Conservation (phyloP, 2,329 filamentous ascomycete genomes). For the Colletotrichum echinochloae region DNA sequence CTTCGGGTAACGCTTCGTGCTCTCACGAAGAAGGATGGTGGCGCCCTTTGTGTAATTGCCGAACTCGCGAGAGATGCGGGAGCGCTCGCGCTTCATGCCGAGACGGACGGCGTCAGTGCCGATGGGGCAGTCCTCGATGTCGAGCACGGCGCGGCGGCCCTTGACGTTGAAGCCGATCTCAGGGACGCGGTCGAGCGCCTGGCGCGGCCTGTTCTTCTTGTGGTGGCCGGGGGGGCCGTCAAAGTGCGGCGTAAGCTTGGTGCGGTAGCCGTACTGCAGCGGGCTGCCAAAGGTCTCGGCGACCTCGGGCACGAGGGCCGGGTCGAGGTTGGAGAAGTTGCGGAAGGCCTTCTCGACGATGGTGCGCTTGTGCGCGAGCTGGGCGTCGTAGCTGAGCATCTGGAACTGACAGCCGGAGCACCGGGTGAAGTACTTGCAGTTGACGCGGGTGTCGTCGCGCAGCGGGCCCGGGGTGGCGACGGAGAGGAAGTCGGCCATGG, state of each 20-base stretch:
- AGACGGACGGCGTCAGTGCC: conserved; percentile 86
- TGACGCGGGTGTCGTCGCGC: conserved; percentile 81
- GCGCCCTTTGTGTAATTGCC: conserved; percentile 82
- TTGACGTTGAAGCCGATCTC: conserved; percentile 93
- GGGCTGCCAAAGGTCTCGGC: conserved; percentile 91
- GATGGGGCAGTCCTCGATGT: conserved; percentile 98
- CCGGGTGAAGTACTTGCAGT: conserved; percentile 86
- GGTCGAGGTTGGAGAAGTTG: conserved; percentile 88
- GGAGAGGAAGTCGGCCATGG: conserved; percentile 84
- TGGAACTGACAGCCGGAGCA: conserved; percentile 98
- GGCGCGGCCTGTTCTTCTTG: conserved; percentile 59
- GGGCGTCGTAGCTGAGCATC: conserved; percentile 91
- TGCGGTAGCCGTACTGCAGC: conserved; percentile 92
- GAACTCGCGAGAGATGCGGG: conserved; percentile 77
- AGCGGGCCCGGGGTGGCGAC: conserved; percentile 78
- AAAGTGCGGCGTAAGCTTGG: conserved; percentile 97
- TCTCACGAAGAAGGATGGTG: conserved; percentile 90
- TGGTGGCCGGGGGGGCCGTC: conserved; percentile 75
- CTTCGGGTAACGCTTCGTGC: conserved; percentile 75
- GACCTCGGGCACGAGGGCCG: conserved; percentile 79
- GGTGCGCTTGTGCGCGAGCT: conserved; percentile 84
- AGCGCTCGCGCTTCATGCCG: conserved; percentile 84
- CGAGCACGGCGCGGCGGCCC: conserved; percentile 81
- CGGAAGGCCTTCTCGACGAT: conserved; percentile 92
- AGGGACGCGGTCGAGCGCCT: conserved; percentile 72